phyloP scores from a whole-genome alignment of 306 rosid species.

The Lupinus albus region DNA sequence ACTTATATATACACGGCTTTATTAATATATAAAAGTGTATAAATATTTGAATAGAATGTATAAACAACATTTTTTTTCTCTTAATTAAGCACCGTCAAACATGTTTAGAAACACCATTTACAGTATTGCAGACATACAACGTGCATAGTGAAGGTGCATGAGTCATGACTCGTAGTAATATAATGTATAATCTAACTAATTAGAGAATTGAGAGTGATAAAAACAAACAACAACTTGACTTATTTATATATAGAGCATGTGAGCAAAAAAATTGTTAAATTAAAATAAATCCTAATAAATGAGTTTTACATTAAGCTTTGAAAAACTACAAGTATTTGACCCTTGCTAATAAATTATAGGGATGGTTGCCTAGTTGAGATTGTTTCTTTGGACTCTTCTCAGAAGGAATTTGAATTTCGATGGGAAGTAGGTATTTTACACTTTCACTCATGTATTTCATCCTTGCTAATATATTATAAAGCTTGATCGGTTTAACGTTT shows the following conservation, averaged over 20 bases:
- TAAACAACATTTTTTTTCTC: constrained; percentile 9
- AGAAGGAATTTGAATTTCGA: constrained; percentile 5
- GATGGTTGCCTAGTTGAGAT: neutral
- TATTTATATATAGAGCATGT: constrained; percentile 14
- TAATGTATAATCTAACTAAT: neutral
- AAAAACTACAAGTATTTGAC: constrained; percentile 32
- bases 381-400: neutral
- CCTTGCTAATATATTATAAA: too few species aligned
- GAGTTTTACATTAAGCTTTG: constrained; percentile 27
- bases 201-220: neutral
- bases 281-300: neutral
- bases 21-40: neutral
- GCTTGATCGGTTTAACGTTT: too few species aligned
- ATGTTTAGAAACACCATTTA: neutral
- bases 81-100: constrained; percentile 30
- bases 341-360: constrained; percentile 13
- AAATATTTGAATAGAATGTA: neutral
- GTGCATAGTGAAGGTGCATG: constrained; percentile 13
- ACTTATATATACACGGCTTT: neutral
- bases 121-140: neutral
- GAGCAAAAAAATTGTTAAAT: constrained; percentile 1
- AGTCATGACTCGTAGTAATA: constrained; percentile 10
- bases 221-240: neutral
- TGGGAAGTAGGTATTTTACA: constrained; percentile 35
- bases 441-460: constrained; percentile 25